A percentile compares a stretch with the other conserved stretches of the same genome.
phyloP scores from a whole-genome alignment of 805 yeast genomes.

The Yamadazyma scolyti region DNA sequence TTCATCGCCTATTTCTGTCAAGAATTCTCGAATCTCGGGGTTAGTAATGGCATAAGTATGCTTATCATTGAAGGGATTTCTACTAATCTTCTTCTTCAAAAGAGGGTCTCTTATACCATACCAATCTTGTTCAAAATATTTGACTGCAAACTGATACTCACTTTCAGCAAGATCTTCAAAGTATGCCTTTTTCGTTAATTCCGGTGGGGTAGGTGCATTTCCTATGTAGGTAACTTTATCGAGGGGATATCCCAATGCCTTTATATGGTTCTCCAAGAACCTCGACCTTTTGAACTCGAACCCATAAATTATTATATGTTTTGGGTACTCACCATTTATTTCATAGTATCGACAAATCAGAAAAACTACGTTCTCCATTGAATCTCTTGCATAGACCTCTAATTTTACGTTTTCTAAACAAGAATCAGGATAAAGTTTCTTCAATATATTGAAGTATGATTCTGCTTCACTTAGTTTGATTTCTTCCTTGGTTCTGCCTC shows the following conservation, averaged over 20 bases:
- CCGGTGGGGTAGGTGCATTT: conserved; percentile 48
- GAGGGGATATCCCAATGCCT: conserved; percentile 42
- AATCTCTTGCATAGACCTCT: conserved; percentile 77
- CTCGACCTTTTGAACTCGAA: conserved; percentile 69
- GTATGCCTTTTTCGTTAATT: conserved; percentile 30
- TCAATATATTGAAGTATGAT: conserved; percentile 50
- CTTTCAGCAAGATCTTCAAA: conserved; percentile 42
- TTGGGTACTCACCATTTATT: conserved; percentile 45
- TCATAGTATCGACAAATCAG: conserved; percentile 54
- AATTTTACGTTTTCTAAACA: conserved; percentile 25
- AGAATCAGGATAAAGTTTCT: conserved; percentile 16
- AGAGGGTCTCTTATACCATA: conserved; percentile 50
- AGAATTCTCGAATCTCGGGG: conserved; percentile 15
- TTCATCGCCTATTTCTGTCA: no score
- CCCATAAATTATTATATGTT: conserved; percentile 55
- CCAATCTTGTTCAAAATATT: conserved; percentile 52
- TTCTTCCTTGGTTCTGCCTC: conserved; percentile 66
- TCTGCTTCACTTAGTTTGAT: conserved; percentile 57
- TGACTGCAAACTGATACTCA: conserved; percentile 53
- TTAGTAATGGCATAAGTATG: conserved; percentile 35
- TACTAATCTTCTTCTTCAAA: conserved; percentile 41
- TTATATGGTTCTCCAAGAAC: conserved; percentile 52
- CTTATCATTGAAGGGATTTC: conserved; percentile 54
- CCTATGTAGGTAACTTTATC: conserved; percentile 49
- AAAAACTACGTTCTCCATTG: conserved; percentile 71